phyloP scores from a whole-genome alignment of 306 rosid species.

The Quercus agrifolia region DNA sequence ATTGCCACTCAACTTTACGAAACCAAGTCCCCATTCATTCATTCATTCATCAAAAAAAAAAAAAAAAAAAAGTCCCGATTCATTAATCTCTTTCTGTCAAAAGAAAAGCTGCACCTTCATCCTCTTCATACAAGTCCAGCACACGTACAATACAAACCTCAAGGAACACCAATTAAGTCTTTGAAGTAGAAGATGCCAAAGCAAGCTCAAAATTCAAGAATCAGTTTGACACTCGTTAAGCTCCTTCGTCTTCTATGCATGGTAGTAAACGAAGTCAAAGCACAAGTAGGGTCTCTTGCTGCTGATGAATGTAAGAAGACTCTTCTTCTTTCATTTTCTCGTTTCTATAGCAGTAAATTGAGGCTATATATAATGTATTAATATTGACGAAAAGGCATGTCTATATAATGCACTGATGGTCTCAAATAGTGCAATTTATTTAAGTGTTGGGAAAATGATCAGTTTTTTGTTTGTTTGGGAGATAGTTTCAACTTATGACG shows the following conservation, averaged over 20 bases:
- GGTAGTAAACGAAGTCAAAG: background rate
- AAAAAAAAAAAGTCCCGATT: background rate
- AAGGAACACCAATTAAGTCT: background rate
- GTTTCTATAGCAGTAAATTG: background rate
- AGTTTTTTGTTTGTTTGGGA: too few relatives aligned
- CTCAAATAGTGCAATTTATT: too few relatives aligned
- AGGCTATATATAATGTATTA: background rate
- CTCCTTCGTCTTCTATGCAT: background rate
- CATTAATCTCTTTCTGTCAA: background rate
- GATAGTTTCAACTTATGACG: too few relatives aligned
- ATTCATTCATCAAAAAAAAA: too few relatives aligned
- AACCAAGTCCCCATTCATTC: too few relatives aligned
- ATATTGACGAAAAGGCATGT: background rate
- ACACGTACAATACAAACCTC: background rate
- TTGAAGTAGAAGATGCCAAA: background rate
- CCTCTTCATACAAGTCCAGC: background rate
- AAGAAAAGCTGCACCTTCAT: too few relatives aligned
- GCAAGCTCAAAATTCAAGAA: background rate
- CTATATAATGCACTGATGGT: too few relatives aligned
- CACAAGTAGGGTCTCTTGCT: background rate
- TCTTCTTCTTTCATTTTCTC: background rate
- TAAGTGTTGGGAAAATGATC: too few relatives aligned
- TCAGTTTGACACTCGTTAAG: background rate
- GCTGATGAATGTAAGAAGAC: background rate
- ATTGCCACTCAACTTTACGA: too few relatives aligned